Evolutionary conservation across 2,329 filamentous ascomycete species (phyloP).

Genomic region (Diplocarpon rosae): DNA sequence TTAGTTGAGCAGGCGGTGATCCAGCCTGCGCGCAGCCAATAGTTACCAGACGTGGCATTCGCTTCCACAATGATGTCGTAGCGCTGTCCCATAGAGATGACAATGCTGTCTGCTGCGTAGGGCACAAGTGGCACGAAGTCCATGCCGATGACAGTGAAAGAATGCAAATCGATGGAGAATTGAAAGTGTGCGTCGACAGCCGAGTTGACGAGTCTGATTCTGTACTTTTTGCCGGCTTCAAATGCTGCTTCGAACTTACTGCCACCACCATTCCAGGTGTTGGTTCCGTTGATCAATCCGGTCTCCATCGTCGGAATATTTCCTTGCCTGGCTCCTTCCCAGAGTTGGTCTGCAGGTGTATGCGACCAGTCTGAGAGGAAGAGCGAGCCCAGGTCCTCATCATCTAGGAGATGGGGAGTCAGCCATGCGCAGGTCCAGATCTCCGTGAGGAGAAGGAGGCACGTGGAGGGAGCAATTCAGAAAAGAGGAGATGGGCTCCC

Average conservation of each 20-base stretch:
- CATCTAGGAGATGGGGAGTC: slow-evolving; percentile 27
- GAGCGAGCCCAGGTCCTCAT: slow-evolving; percentile 30
- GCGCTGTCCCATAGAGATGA: slow-evolving; percentile 46
- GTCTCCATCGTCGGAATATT: slow-evolving; percentile 19
- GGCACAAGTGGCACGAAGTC: slow-evolving; percentile 49
- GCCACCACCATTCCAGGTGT: slow-evolving; percentile 23
- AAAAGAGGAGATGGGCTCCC: too few species aligned
- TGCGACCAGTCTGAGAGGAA: slow-evolving; percentile 26
- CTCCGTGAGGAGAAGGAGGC: too few species aligned
- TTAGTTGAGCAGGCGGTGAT: slow-evolving; percentile 46
- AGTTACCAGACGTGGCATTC: slow-evolving; percentile 43
- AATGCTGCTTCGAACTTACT: slow-evolving; percentile 25
- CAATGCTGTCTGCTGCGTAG: slow-evolving; percentile 38
- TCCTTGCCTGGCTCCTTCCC: slow-evolving; percentile 19
- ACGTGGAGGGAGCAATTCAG: too few species aligned
- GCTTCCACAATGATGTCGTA: slow-evolving; percentile 37
- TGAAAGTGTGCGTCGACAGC: slow-evolving; percentile 34
- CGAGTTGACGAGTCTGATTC: slow-evolving; percentile 35
- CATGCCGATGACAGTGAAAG: slow-evolving; percentile 43
- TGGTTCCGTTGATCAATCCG: slow-evolving; percentile 26
- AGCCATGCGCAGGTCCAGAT: too few species aligned
- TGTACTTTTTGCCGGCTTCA: slow-evolving; percentile 31
- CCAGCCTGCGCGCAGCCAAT: slow-evolving; percentile 40
- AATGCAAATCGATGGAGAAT: slow-evolving; percentile 46
- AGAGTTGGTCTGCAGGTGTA: slow-evolving; percentile 15